phyloP scores from a whole-genome alignment of 2,329 filamentous ascomycete genomes.

The Ilyonectria destructans region DNA sequence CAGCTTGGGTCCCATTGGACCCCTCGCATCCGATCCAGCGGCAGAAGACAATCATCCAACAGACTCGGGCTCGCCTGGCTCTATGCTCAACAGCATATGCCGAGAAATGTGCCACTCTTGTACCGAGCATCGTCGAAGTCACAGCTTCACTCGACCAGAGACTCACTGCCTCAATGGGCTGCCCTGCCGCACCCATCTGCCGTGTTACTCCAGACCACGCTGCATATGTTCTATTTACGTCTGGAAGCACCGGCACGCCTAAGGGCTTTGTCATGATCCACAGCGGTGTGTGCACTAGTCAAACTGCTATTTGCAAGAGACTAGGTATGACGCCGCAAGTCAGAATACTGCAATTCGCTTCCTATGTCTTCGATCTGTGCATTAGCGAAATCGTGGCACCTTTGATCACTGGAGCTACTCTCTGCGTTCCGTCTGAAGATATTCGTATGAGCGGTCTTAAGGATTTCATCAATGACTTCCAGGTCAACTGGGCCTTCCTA shows the following conservation, averaged over 20 bases:
- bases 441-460: slow-evolving; percentile 19
- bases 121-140: neutral
- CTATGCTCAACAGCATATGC: neutral
- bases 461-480: slow-evolving; percentile 2
- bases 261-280: slow-evolving; percentile 47
- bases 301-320: slow-evolving; percentile 17
- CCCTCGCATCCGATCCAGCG: slow-evolving; percentile 11
- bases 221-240: slow-evolving; percentile 47
- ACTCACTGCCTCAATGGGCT: neutral
- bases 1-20: slow-evolving; percentile 15
- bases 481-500: slow-evolving; percentile 1
- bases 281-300: slow-evolving; percentile 32
- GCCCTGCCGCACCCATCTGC: neutral
- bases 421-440: slow-evolving; percentile 29
- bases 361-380: slow-evolving; percentile 24
- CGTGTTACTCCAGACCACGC: slow-evolving; percentile 4
- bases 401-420: slow-evolving; percentile 26
- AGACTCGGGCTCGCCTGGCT: neutral
- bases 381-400: slow-evolving; percentile 26
- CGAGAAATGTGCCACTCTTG: neutral
- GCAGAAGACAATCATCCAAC: slow-evolving; percentile 7
- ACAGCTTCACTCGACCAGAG: neutral
- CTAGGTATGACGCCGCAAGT: slow-evolving; percentile 20
- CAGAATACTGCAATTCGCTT: slow-evolving; percentile 31
- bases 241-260: slow-evolving; percentile 47